phyloP scores from a whole-genome alignment of 306 rosid genomes.

The barrel medic (Medicago truncatula) region DNA sequence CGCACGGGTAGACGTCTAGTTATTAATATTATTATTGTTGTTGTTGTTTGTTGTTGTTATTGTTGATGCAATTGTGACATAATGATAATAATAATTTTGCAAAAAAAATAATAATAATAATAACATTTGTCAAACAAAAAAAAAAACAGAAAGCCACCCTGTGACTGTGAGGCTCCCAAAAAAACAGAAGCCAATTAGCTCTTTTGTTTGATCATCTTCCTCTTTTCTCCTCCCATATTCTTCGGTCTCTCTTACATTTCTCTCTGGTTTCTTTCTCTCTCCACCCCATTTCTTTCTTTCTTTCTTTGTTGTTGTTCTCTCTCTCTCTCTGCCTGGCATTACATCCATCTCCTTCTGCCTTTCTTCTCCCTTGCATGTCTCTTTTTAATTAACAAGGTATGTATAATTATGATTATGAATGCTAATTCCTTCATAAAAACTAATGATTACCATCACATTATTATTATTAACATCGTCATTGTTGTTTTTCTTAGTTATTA shows the following conservation, averaged over 20 bases:
- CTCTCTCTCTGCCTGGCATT: conserved; percentile 15
- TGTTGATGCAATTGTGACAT: too few species aligned
- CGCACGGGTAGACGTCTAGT: too few species aligned
- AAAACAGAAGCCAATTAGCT: neutral
- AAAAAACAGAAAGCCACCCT: conserved; percentile 23
- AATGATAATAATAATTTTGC: too few species aligned
- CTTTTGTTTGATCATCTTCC: conserved; percentile 14
- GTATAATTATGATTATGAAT: neutral
- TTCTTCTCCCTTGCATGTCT: conserved; percentile 37
- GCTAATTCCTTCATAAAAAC: neutral
- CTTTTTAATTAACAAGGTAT: conserved; percentile 54
- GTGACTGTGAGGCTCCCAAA: conserved; percentile 24
- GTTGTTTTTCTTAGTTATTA: neutral
- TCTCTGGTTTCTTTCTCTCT: conserved; percentile 37
- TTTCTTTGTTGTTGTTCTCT: neutral
- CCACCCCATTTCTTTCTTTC: conserved; percentile 33
- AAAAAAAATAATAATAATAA: neutral
- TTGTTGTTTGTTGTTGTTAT: too few species aligned
- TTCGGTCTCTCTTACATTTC: conserved; percentile 55
- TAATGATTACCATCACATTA: neutral
- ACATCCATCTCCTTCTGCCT: conserved; percentile 38
- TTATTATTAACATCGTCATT: neutral
- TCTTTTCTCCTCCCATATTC: conserved; percentile 50
- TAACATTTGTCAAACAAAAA: neutral
- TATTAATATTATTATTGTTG: too few species aligned